Base-by-base conservation (phyloP, 331 rosid genomes). In the Phaseolus coccineus region DNA sequence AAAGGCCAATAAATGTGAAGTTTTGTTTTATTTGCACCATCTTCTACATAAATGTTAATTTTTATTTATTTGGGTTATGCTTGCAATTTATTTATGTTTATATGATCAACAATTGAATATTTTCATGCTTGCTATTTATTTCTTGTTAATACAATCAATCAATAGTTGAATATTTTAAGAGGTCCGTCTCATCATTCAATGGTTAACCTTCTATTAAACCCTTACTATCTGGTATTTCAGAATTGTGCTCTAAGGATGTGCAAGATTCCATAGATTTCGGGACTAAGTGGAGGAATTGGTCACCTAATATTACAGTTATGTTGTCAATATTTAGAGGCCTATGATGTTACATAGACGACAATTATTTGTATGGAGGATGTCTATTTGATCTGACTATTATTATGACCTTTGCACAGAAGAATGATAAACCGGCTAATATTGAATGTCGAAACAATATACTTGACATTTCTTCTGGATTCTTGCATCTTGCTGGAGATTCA, bases 401-500 rank as follows among this genome's bases (percentile, higher is more conserved):
- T 87, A 37, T 50, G 82, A 51, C 66, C 79, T 25, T 87, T 66
- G 57, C 80, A 80, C 97, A 93, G 99, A 83, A 76, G 64, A 80
- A 73, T 48, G 86, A 85, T 57, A 88, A 75, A 79, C n/a, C 57
- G 64, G 76, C 44, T 57, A 80, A 66, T 73, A 30, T 71, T 74
- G 82, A 81, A 24, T 64, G 80, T 87, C 88, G 85, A 78, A 77
- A 74, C 81, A 79, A 71, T 50, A 88, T 91, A 81, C 98, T 96
- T 76, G 92, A 93, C 74, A 84, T 96, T 78, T 87, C 96, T 83
- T 90, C 96, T 31, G 98, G 97, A 63, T 81, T 88, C 77, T 87
- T 92, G 89, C 89, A 89, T 87, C 97, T 94, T 86, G 92, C 96
- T 76, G 85, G 96, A 81, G 94, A 87, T 82, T 91, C 89, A 27